Conservation (phyloP, 106 monocot species). For the Dendrobium catenatum region DNA sequence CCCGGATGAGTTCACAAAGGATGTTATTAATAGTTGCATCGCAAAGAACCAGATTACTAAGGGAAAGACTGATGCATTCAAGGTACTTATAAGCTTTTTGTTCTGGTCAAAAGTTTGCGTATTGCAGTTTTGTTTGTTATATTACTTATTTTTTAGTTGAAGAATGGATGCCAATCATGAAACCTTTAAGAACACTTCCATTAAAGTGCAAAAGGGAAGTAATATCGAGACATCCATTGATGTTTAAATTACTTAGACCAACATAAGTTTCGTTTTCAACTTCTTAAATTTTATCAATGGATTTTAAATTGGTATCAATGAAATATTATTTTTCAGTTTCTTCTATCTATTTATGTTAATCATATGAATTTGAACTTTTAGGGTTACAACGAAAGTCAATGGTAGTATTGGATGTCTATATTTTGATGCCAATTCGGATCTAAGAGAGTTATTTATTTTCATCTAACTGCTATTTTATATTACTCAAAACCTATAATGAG, state of each 20-base stretch:
- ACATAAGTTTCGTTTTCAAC: background rate
- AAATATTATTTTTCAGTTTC: background rate
- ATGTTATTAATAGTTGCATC: conserved; percentile 82
- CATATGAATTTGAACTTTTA: background rate
- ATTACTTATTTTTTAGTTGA: background rate
- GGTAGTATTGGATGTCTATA: background rate
- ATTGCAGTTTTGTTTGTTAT: background rate
- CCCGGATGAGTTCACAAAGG: conserved; percentile 82
- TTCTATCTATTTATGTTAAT: background rate
- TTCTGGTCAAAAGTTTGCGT: background rate
- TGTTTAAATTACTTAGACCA: background rate
- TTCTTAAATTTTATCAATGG: background rate
- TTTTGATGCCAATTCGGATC: background rate
- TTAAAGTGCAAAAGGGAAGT: background rate
- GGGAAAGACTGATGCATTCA: conserved; percentile 94
- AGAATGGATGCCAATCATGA: background rate
- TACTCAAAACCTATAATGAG: no score
- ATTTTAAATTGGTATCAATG: background rate
- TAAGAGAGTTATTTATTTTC: background rate
- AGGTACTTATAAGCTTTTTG: conserved; percentile 32
- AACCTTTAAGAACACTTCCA: background rate
- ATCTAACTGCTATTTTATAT: background rate
- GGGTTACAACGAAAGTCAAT: background rate
- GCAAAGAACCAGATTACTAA: conserved; percentile 92
- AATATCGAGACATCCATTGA: background rate